phyloP scores from a whole-genome alignment of 1,139 yeast species.

The Insectozyma bohioensis region DNA sequence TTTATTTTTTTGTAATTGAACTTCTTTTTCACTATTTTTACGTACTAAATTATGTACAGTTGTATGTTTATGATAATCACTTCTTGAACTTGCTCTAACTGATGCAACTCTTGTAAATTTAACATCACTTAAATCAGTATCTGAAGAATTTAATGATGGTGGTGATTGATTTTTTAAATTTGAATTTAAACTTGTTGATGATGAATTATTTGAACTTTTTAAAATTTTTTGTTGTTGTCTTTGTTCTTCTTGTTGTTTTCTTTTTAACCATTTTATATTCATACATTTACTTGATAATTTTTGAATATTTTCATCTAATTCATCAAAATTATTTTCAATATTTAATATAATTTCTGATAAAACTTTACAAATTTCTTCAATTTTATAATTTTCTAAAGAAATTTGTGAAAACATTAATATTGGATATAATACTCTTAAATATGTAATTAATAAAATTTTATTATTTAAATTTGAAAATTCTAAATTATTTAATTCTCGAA shows the following conservation, averaged over 20 bases:
- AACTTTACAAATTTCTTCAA: constrained; percentile 50
- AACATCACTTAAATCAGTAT: constrained; percentile 1
- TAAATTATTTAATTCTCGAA: constrained; percentile 74
- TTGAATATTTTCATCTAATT: constrained; percentile 40
- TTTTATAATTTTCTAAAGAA: constrained; percentile 52
- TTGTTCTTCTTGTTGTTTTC: constrained; percentile 1
- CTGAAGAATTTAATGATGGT: constrained; percentile 11
- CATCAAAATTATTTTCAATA: constrained; percentile 14
- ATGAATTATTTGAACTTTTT: no score
- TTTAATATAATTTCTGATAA: constrained; percentile 47
- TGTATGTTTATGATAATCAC: constrained; percentile 40
- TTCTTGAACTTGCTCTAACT: constrained; percentile 33
- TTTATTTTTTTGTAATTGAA: background rate
- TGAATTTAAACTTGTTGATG: background rate
- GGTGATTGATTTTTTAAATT: constrained; percentile 9
- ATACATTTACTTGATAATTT: constrained; percentile 66
- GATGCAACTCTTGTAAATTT: constrained; percentile 34
- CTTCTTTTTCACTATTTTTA: constrained; percentile 10
- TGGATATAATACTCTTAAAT: constrained; percentile 73
- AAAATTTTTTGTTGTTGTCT: constrained; percentile 4
- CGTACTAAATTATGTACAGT: constrained; percentile 27
- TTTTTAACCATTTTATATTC: constrained; percentile 55
- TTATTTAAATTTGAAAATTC: constrained; percentile 50
- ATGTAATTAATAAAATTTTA: constrained; percentile 61
- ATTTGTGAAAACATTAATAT: constrained; percentile 68